Evolutionary conservation across 108 stramenopile genomes (phyloP).

Genomic region (Pelagomonas calceolata): DNA sequence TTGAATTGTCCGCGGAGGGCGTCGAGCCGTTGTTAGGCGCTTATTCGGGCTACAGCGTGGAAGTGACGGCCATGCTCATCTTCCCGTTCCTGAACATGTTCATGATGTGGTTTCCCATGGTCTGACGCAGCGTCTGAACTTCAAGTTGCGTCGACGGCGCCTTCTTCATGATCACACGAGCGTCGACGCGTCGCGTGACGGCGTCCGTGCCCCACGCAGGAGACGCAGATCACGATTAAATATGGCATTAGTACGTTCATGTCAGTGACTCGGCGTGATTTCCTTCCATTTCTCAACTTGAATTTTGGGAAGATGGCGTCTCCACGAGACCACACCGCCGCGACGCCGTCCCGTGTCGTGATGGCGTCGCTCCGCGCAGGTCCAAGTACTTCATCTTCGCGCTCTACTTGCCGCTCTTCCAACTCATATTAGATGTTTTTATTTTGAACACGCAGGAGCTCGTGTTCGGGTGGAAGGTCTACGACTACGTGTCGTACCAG

Average conservation of each 20-base stretch:
- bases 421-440: constrained; percentile 56
- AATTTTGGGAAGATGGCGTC: no score
- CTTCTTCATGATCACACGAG: no score
- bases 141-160: no score
- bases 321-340: no score
- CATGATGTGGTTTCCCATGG: constrained; percentile 44
- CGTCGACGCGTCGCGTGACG: no score
- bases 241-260: constrained; percentile 62
- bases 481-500: constrained; percentile 74
- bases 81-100: constrained; percentile 49
- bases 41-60: constrained; percentile 47
- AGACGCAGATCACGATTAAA: constrained; percentile 53
- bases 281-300: no score
- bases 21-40: constrained; percentile 65
- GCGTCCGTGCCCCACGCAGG: no score
- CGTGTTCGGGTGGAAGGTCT: constrained; percentile 67
- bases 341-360: no score
- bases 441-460: constrained; percentile 69
- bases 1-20: constrained; percentile 61
- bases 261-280: no score
- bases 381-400: constrained; percentile 66
- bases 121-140: no score
- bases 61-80: constrained; percentile 38
- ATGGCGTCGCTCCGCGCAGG: no score
- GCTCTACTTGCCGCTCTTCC: constrained; percentile 45